A percentile compares a stretch with the other conserved stretches of the same genome.
phyloP scores from a whole-genome alignment of 2,329 filamentous ascomycete species.

The Biscogniauxia marginata region DNA sequence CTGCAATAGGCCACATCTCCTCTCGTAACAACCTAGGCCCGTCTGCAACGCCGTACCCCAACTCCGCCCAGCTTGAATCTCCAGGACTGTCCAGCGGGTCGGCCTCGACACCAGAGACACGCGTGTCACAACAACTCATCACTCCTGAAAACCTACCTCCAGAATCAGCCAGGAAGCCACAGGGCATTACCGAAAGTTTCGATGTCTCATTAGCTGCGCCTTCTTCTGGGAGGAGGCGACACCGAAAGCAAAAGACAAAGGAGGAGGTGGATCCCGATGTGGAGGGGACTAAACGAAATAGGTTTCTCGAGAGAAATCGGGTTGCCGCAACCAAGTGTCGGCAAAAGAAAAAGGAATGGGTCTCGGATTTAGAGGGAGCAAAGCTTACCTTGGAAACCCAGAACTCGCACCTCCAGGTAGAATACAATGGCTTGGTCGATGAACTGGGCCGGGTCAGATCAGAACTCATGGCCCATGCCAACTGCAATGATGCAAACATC shows the following conservation, averaged over 20 bases:
- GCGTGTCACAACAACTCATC: constrained; percentile 22
- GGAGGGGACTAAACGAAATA: constrained; percentile 47
- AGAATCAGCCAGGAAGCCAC: neutral
- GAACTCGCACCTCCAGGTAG: constrained; percentile 42
- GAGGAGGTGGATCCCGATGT: constrained; percentile 18
- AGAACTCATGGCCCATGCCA: constrained; percentile 50
- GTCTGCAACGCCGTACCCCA: constrained; percentile 11
- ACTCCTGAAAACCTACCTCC: constrained; percentile 19
- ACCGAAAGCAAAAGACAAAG: constrained; percentile 26
- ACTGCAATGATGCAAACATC: constrained; percentile 53
- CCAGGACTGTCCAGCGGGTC: constrained; percentile 26
- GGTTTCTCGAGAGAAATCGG: constrained; percentile 68
- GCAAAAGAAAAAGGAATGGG: constrained; percentile 61
- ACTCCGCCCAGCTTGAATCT: constrained; percentile 19
- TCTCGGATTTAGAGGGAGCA: constrained; percentile 47
- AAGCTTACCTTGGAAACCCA: constrained; percentile 44
- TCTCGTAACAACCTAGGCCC: constrained; percentile 10
- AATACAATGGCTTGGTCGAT: constrained; percentile 41
- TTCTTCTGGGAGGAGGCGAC: constrained; percentile 25
- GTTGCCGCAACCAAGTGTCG: constrained; percentile 73
- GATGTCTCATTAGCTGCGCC: neutral
- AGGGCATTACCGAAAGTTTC: neutral
- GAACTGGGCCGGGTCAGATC: constrained; percentile 50
- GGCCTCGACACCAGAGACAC: constrained; percentile 26
- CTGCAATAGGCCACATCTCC: constrained; percentile 5